A percentile compares a stretch with the other conserved stretches of the same genome.
These are phyloP conservation scores for Boletus sp. DNA, from an alignment of 768 basidiomycete genomes.

Conservation along the genomic window DNA sequence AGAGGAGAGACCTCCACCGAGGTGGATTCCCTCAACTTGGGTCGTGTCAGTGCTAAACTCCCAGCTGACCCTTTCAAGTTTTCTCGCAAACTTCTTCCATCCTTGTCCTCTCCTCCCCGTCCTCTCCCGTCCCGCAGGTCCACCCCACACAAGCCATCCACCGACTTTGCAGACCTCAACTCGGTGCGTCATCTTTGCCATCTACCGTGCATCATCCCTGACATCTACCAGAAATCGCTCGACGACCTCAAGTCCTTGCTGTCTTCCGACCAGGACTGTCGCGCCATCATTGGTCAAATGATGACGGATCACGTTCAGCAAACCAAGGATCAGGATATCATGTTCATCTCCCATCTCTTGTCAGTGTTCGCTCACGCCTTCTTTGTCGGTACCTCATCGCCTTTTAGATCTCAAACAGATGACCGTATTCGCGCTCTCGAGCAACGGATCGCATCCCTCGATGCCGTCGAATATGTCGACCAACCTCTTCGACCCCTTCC, in stretches of 20 bases:
- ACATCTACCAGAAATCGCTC: constrained; percentile 23
- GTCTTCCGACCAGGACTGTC: constrained; percentile 16
- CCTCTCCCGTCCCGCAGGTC: background rate
- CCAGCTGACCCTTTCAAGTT: constrained; percentile 23
- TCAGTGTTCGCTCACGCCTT: constrained; percentile 17
- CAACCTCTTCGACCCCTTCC: background rate
- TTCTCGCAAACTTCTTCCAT: constrained; percentile 1
- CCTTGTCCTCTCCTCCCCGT: background rate
- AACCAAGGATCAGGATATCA: constrained; percentile 34
- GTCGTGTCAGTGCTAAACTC: background rate
- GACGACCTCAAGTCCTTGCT: constrained; percentile 30
- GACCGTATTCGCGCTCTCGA: constrained; percentile 41
- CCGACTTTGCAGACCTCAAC: constrained; percentile 19
- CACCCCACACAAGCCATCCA: constrained; percentile 7
- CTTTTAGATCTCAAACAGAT: constrained; percentile 34
- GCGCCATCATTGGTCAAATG: constrained; percentile 19
- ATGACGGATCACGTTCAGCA: constrained; percentile 28
- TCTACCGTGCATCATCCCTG: background rate
- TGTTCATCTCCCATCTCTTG: constrained; percentile 42
- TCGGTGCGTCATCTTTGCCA: constrained; percentile 1
- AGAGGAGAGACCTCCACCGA: constrained; percentile 15
- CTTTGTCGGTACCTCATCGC: background rate
- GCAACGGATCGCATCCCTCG: constrained; percentile 28
- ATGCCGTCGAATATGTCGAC: background rate
- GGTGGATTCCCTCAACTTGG: constrained; percentile 25